These are phyloP conservation scores for Chrysopogon serrulatus DNA, from an alignment of 176 grass and related monocot species.

Conservation along the genomic window DNA sequence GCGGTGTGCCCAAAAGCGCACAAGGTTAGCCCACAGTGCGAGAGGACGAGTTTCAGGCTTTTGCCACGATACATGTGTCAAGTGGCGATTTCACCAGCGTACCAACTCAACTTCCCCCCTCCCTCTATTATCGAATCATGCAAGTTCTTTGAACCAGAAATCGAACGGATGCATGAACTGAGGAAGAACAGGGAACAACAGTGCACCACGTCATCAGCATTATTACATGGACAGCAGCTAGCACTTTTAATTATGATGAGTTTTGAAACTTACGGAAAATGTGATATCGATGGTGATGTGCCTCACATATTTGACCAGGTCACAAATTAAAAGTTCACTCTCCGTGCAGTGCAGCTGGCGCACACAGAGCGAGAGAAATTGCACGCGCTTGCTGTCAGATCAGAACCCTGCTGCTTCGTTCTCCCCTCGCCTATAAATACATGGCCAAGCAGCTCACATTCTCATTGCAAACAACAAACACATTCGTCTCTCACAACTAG, in stretches of 20 bases:
- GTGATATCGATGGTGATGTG: background rate
- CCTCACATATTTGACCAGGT: conserved; percentile 12
- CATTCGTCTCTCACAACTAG: background rate
- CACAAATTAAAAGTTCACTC: background rate
- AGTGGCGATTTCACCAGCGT: background rate
- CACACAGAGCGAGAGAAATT: background rate
- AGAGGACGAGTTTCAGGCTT: background rate
- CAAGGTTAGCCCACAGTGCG: background rate
- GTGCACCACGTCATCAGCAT: background rate
- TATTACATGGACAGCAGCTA: background rate
- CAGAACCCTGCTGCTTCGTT: background rate
- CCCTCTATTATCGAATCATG: background rate
- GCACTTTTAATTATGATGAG: conserved; percentile 2
- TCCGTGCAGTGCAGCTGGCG: background rate
- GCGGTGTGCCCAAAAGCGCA: background rate
- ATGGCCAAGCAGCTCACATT: background rate
- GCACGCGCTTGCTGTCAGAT: background rate
- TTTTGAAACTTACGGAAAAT: background rate
- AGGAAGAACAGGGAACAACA: background rate
- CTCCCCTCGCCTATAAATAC: conserved; percentile 14
- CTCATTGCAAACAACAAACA: background rate
- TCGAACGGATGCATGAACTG: background rate
- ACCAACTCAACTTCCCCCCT: background rate
- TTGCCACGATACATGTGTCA: background rate
- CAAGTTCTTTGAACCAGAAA: background rate